Conservation (phyloP, 306 rosid genomes). For the apple (Malus domestica) region ASM211411v1 NC_041796.1:7707001-7707500, state of each 20-base stretch:
- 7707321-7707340: conserved; percentile 27
- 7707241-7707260: no score
- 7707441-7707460: conserved; percentile 6
- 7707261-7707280: no score
- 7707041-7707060: not conserved
- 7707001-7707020: not conserved
- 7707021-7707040: conserved; percentile 3
- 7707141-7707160: no score
- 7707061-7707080: not conserved
- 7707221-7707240: no score
- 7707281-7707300: no score
- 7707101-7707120: no score
- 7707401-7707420: conserved; percentile 10
- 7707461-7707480: not conserved
- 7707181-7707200: no score
- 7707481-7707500: not conserved
- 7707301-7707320: not conserved
- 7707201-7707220: no score
- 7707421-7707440: conserved; percentile 22
- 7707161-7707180: no score
- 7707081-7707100: no score
- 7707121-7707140: no score
- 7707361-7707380: conserved; percentile 26
- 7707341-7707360: conserved; percentile 17
- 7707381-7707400: conserved; percentile 16